Conservation (phyloP, 1,284 basidiomycete species). For the Phellinidium pouzarii region DNA sequence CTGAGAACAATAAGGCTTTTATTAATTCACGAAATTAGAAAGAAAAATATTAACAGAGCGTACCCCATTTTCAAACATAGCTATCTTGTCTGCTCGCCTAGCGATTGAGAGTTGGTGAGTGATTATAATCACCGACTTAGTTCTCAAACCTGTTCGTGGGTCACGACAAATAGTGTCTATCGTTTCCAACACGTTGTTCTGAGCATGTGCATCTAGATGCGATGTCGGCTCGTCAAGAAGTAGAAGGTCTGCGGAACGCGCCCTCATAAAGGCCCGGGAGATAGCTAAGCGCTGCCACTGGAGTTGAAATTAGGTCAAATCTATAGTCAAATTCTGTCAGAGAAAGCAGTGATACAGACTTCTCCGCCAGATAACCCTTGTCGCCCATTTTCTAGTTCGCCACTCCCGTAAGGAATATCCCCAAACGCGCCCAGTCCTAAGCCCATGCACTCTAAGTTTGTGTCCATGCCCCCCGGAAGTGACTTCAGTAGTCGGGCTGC, state of each 20-base stretch:
- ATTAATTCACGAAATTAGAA: slow-evolving; percentile 18
- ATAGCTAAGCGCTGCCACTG: slow-evolving; percentile 85
- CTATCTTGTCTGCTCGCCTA: slow-evolving; percentile 73
- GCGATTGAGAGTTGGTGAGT: slow-evolving; percentile 78
- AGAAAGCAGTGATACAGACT: slow-evolving; percentile 35
- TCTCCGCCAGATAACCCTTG: slow-evolving; percentile 75
- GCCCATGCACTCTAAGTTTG: slow-evolving; percentile 54
- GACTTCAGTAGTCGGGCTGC: slow-evolving; percentile 54
- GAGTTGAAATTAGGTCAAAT: neutral
- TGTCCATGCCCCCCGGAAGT: slow-evolving; percentile 61
- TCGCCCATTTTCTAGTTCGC: slow-evolving; percentile 28
- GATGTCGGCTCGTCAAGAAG: slow-evolving; percentile 83
- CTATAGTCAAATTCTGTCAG: neutral
- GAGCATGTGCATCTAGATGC: slow-evolving; percentile 73
- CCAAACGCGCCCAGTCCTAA: slow-evolving; percentile 29
- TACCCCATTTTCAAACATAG: slow-evolving; percentile 81
- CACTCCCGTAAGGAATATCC: slow-evolving; percentile 29
- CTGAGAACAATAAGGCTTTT: slow-evolving; percentile 31
- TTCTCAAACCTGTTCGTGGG: slow-evolving; percentile 41
- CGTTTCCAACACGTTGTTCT: slow-evolving; percentile 70
- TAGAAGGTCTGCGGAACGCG: slow-evolving; percentile 69
- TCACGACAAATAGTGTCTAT: slow-evolving; percentile 55
- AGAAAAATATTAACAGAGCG: slow-evolving; percentile 22
- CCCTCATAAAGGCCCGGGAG: slow-evolving; percentile 77
- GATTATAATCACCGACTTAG: slow-evolving; percentile 76